Conservation (phyloP, 768 basidiomycete species). For the Suillus subluteus region DNA sequence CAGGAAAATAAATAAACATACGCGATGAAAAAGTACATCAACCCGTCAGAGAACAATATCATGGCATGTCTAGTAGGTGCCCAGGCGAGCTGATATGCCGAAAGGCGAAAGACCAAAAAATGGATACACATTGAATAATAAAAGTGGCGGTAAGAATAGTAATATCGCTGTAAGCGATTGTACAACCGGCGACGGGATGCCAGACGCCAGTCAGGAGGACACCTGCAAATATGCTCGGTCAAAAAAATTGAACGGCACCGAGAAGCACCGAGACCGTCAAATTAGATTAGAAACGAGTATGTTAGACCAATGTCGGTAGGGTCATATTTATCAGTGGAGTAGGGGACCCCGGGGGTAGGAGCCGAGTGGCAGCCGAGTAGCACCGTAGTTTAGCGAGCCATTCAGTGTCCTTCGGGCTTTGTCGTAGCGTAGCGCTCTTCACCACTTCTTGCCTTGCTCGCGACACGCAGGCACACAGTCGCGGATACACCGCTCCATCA, state of each 20-base stretch:
- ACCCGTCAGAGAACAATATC: too few species aligned
- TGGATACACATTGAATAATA: slow-evolving; percentile 81
- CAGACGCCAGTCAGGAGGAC: slow-evolving; percentile 60
- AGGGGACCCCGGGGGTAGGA: too few species aligned
- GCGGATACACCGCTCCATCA: too few species aligned
- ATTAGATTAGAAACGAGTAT: background rate
- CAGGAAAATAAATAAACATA: too few species aligned
- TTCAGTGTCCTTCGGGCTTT: too few species aligned
- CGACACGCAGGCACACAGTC: too few species aligned
- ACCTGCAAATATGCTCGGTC: slow-evolving; percentile 38
- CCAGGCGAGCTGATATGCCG: slow-evolving; percentile 57
- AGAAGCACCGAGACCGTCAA: background rate
- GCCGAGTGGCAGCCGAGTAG: too few species aligned
- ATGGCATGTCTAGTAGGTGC: too few species aligned
- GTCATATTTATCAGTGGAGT: background rate
- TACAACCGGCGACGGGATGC: slow-evolving; percentile 50
- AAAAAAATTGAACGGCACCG: slow-evolving; percentile 1
- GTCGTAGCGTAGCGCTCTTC: too few species aligned
- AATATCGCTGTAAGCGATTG: slow-evolving; percentile 62
- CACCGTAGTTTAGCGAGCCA: too few species aligned
- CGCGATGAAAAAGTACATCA: too few species aligned
- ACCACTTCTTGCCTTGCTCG: too few species aligned
- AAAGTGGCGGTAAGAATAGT: slow-evolving; percentile 68
- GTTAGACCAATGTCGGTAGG: background rate
- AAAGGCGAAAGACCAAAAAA: slow-evolving; percentile 57